Percentiles rank a stretch among this genome's conserved stretches.
Conservation (phyloP, 2,329 filamentous ascomycete genomes). For the Fusarium oligoseptatum region DNA sequence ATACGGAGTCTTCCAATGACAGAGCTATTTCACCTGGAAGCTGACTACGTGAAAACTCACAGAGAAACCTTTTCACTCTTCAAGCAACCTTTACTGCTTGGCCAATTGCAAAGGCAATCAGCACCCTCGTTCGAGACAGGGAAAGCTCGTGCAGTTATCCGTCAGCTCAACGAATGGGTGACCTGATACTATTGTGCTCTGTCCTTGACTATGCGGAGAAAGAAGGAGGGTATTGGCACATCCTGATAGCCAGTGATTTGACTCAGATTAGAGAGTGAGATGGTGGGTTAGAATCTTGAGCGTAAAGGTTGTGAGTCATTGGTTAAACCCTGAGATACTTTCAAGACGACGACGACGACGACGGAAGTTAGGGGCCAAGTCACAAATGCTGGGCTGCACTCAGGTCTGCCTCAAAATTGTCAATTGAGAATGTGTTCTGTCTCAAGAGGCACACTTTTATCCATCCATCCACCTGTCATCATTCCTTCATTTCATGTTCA, state of each 20-base stretch:
- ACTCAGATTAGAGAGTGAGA: not conserved
- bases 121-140: not conserved
- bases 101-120: not conserved
- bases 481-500: too few relatives aligned
- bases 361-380: not conserved
- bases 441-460: not conserved
- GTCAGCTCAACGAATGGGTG: not conserved
- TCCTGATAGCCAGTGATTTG: not conserved
- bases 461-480: too few relatives aligned
- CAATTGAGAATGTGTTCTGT: not conserved
- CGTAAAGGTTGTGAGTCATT: too few relatives aligned
- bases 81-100: not conserved
- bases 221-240: not conserved
- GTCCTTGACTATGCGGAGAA: not conserved
- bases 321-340: fast-evolving
- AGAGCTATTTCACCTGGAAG: not conserved
- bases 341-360: not conserved
- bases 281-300: too few relatives aligned
- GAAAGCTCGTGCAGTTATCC: fast-evolving
- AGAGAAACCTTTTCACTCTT: not conserved
- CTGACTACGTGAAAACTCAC: not conserved
- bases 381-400: not conserved
- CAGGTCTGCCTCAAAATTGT: not conserved
- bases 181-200: not conserved
- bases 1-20: not conserved